Evolutionary conservation across 352 stramenopile genomes (phyloP), one percentile per base, ranked within the genome.

Genomic region (Phytopythium kandeliae): DNA sequence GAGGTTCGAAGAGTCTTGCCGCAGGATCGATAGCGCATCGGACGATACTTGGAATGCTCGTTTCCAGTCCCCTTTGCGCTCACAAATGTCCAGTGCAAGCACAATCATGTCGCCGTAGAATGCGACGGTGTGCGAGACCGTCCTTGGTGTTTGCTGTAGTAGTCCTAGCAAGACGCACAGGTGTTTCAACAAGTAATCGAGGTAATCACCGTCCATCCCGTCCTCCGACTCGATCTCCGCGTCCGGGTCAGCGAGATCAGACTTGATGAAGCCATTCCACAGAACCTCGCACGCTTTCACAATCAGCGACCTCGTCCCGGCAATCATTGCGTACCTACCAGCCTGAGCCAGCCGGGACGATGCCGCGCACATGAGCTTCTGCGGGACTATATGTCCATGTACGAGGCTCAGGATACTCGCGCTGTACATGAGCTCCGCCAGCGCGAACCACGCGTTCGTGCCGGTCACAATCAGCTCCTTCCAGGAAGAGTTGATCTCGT

Each of bases 241-340:
- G 21, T 55, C 60, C 9, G 48, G 17, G 35, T 51, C 55, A 10
- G 19, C 50, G 31, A 50, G 44, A 52, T 66, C 25, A 79, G 65
- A 16, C 35, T 63, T 4, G 55, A 68, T 15, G 90, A 57, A 3
- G 65, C 64, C 4, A 43, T 97, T 97, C 89, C 87, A 97, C 1
- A 91, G 60, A 3, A 86, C 56, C 64, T 88, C 66, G 10, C 72
- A 74, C 0, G 78, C 71, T 52, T 79, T 80, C 31, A 65, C 38
- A 16, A 82, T 52, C 0, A 94, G 25, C 2, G 48, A 21, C 0
- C 51, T 28, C 0, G 35, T 35, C 21, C 60, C 63, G 4, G 53
- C 51, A 19, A 51, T 37, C 47, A 71, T 46, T 1, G 55, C 69
- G 42, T 78, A 88, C 30, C 74, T 62, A 1, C 63, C 65, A 12